phyloP scores from a whole-genome alignment of 2,329 filamentous ascomycete species.

The Dactylellina haptotyla region DNA sequence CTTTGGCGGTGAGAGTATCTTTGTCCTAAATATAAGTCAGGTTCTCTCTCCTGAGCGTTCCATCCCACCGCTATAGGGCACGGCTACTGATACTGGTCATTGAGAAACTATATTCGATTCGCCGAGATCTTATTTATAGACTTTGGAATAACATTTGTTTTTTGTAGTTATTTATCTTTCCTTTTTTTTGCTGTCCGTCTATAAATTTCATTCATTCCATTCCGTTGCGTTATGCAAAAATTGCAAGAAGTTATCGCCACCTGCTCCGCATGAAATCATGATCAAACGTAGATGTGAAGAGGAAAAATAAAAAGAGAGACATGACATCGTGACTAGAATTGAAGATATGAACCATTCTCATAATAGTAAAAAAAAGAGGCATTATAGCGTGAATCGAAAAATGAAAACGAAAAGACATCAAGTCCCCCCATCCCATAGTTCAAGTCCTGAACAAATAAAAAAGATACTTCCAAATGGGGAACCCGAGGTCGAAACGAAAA shows the following conservation, averaged over 20 bases:
- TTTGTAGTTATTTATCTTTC: no score
- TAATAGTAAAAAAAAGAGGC: neutral
- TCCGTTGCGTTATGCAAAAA: conserved; percentile 7
- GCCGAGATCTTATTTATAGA: neutral
- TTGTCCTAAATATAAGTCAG: neutral
- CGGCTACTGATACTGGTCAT: no score
- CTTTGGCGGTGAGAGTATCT: neutral
- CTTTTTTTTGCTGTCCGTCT: conserved; percentile 12
- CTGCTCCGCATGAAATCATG: conserved; percentile 11
- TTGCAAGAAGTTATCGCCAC: conserved; percentile 13
- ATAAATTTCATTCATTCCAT: conserved; percentile 8
- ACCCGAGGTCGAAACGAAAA: neutral
- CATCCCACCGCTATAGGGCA: no score
- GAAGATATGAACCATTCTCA: conserved; percentile 3
- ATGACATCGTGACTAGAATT: conserved; percentile 31
- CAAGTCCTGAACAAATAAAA: neutral
- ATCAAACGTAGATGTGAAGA: neutral
- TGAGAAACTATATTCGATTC: neutral
- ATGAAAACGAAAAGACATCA: conserved; percentile 40
- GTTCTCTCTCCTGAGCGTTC: no score
- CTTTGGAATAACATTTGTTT: no score
- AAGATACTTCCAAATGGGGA: neutral
- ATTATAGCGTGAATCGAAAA: conserved; percentile 28
- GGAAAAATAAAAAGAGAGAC: conserved; percentile 3
- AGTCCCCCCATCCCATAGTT: conserved; percentile 29